Conservation (phyloP, 495 filamentous ascomycete genomes). For the Choiromyces venosus region DNA sequence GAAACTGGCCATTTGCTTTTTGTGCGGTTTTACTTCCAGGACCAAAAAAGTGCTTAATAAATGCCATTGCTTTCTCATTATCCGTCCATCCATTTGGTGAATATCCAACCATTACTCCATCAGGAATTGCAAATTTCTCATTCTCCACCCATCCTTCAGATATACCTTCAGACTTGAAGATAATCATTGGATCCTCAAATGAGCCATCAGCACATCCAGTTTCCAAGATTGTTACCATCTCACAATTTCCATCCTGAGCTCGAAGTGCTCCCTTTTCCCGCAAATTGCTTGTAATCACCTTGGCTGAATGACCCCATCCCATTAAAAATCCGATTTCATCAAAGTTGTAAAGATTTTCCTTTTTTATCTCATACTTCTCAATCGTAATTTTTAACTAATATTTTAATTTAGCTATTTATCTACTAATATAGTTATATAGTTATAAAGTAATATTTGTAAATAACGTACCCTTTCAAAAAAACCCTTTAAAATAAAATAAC, state of each 20-base stretch:
- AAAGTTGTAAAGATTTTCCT: slow-evolving; percentile 8
- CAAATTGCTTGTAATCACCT: slow-evolving; percentile 1
- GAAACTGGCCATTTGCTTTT: neutral
- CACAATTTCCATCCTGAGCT: slow-evolving; percentile 9
- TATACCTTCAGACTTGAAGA: neutral
- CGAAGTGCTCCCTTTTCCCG: neutral
- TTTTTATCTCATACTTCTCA: neutral
- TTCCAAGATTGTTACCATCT: slow-evolving; percentile 9
- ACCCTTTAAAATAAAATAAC: no score
- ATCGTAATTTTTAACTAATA: slow-evolving; percentile 8
- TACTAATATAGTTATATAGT: no score
- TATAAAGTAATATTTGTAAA: no score
- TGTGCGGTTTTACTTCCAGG: neutral
- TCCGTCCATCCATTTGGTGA: slow-evolving; percentile 5
- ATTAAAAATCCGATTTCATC: slow-evolving; percentile 8
- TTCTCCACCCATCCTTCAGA: neutral
- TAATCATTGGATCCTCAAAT: neutral
- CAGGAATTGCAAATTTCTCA: neutral
- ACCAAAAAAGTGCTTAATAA: neutral
- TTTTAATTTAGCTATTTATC: no score
- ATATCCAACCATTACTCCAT: slow-evolving; percentile 1
- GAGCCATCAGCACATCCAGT: slow-evolving; percentile 1
- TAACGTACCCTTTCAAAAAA: no score
- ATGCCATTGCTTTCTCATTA: neutral
- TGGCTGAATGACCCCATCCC: neutral